These are phyloP conservation scores for Takashimella tepidaria DNA, from an alignment of 1,284 basidiomycete genomes.

Conservation along the genomic window DNA sequence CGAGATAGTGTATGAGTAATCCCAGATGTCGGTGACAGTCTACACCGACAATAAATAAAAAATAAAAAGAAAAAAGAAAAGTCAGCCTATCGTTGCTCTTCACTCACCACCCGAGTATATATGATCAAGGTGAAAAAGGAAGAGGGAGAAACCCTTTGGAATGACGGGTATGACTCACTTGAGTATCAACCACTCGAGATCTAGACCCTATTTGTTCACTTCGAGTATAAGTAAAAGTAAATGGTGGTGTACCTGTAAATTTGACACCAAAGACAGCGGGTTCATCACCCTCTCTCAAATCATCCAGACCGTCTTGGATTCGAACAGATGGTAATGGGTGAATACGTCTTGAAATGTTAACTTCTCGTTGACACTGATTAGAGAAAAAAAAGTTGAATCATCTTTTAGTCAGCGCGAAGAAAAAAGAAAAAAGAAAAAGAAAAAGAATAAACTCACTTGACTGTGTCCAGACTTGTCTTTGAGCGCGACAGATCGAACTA, in stretches of 20 bases:
- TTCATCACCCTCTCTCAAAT: constrained; percentile 88
- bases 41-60: constrained; percentile 15
- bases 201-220: constrained; percentile 44
- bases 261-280: constrained; percentile 81
- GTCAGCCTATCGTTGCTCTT: not conserved
- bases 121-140: not conserved
- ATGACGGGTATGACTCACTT: constrained; percentile 42
- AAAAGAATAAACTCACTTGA: constrained; percentile 49
- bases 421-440: not conserved
- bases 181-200: constrained; percentile 72
- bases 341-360: constrained; percentile 68
- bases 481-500: constrained; percentile 79
- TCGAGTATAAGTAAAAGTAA: constrained; percentile 89
- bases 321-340: constrained; percentile 81
- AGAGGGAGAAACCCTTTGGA: not conserved
- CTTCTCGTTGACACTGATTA: constrained; percentile 63
- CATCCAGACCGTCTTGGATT: constrained; percentile 80
- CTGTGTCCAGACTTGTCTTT: constrained; percentile 58
- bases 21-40: constrained; percentile 72
- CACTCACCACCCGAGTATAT: not conserved
- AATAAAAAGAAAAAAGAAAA: too few relatives aligned
- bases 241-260: constrained; percentile 84
- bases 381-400: not conserved
- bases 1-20: constrained; percentile 76
- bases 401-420: not conserved